A percentile compares a stretch with the other conserved stretches of the same genome.
phyloP scores from a whole-genome alignment of 352 stramenopile species.

The Globisporangium canariense region DNA sequence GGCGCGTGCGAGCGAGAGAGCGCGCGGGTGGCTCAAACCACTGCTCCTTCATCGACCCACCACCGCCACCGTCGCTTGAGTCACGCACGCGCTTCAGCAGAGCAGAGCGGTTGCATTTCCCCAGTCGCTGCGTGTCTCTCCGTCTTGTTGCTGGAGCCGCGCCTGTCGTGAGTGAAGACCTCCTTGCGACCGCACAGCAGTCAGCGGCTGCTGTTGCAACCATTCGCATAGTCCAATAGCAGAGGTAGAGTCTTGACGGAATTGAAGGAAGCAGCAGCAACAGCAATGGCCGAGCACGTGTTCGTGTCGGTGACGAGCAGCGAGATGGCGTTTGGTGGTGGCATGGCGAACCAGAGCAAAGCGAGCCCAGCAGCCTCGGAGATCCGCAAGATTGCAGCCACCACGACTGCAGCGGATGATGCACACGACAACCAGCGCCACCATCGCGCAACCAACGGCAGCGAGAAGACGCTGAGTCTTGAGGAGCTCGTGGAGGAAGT shows the following conservation, averaged over 20 bases:
- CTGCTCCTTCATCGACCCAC: not conserved
- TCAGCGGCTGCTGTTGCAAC: not conserved
- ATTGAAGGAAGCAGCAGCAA: not conserved
- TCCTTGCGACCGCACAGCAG: not conserved
- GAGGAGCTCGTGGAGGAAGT: constrained; percentile 42
- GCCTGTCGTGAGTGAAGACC: not conserved
- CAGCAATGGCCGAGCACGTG: constrained; percentile 3
- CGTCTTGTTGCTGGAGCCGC: not conserved
- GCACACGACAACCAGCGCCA: constrained; percentile 10
- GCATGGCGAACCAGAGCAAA: not conserved
- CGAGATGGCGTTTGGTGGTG: not conserved
- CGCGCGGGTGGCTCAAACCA: not conserved
- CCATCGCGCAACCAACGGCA: not conserved
- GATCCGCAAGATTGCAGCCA: constrained; percentile 18
- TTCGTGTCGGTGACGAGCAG: constrained; percentile 14
- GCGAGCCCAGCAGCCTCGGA: constrained; percentile 9
- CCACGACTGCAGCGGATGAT: too few species aligned
- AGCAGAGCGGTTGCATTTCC: constrained; percentile 1
- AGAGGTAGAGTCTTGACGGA: not conserved
- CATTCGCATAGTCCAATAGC: not conserved
- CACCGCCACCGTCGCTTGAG: not conserved
- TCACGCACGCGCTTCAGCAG: too few species aligned
- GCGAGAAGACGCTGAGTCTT: constrained; percentile 23
- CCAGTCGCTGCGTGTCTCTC: not conserved
- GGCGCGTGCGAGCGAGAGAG: not conserved